Base-by-base conservation (phyloP, 139 green algal genomes). In the Chlamydomonas eustigma region DNA sequence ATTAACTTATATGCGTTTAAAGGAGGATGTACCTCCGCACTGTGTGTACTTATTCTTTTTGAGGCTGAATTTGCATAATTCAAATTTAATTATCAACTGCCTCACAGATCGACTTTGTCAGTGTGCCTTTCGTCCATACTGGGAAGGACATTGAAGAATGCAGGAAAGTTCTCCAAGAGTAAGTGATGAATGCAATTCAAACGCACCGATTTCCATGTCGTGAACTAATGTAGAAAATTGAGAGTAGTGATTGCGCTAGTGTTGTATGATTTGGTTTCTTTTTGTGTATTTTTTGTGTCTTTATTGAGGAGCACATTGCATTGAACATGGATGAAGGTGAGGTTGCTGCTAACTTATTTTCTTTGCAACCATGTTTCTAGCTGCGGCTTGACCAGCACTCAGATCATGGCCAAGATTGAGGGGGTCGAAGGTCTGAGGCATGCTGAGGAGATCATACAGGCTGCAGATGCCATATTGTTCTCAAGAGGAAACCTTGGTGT, bases 361-460 rank as follows among this genome's bases (percentile, higher is more conserved):
- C 32, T 28, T 63, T n/a, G n/a, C n/a, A n/a, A n/a, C n/a, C n/a
- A n/a, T n/a, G n/a, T n/a, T n/a, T 4, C 39, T 30, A 78, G 39
- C 36, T 87, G 30, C 39, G 83, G 79, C 36, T 73, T 92, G 67
- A 44, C 32, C 4, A 51, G 84, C 37, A 88, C 84, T 33, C 90
- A 92, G 64, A 87, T 97, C 36, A 77, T 97, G 25, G 90, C 91
- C 82, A 97, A 97, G 88, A 89, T 96, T 50, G 86, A 91, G 78
- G 86, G 81, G 76, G 78, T 84, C 73, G 70, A 83, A 68, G 88
- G 85, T 32, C 64, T 86, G 25, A 36, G 64, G 1, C 37, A 67
- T 30, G n/a, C 52, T n/a, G 33, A 37, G 32, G 87, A 88, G 70
- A 96, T 97, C 67, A 73, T 90, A 5, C 76, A 79, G 12, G 81